phyloP scores from a whole-genome alignment of 179 eudicot species.

The Heliamphora pulchella region DNA sequence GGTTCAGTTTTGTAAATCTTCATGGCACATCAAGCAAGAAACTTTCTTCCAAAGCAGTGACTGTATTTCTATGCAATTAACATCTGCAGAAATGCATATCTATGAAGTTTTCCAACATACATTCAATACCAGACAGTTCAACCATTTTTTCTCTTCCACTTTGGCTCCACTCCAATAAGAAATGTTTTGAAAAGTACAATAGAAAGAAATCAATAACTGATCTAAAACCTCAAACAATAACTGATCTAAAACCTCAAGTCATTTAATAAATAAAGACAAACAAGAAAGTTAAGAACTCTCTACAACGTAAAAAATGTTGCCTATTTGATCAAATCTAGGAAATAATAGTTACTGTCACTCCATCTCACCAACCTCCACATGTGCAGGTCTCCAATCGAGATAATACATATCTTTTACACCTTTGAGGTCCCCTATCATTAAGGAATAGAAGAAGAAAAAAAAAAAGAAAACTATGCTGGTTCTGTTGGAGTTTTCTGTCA shows the following conservation, averaged over 20 bases:
- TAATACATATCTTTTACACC: not conserved
- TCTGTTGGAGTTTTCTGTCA: not conserved
- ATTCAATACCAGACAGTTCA: not conserved
- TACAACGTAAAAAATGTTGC: not conserved
- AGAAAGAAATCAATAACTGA: not conserved
- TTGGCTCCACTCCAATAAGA: not conserved
- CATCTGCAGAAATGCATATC: not conserved
- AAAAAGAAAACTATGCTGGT: not conserved
- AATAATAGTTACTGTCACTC: not conserved
- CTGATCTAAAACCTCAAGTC: too few relatives aligned
- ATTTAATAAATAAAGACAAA: not conserved
- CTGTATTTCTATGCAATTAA: not conserved
- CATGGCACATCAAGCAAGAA: not conserved
- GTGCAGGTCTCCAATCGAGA: not conserved
- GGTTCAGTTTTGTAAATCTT: not conserved
- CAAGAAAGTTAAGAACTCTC: not conserved
- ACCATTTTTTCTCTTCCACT: not conserved
- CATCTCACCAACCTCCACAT: constrained; percentile 4
- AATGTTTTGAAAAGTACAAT: not conserved
- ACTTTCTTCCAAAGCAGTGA: not conserved
- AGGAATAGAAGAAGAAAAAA: constrained; percentile 5
- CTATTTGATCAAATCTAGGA: not conserved
- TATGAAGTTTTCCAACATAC: not conserved
- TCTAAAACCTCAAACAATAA: not conserved
- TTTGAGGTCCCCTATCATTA: not conserved